These are phyloP conservation scores for Comarum palustre DNA, from an alignment of 306 rosid species.

Conservation along the genomic window DNA sequence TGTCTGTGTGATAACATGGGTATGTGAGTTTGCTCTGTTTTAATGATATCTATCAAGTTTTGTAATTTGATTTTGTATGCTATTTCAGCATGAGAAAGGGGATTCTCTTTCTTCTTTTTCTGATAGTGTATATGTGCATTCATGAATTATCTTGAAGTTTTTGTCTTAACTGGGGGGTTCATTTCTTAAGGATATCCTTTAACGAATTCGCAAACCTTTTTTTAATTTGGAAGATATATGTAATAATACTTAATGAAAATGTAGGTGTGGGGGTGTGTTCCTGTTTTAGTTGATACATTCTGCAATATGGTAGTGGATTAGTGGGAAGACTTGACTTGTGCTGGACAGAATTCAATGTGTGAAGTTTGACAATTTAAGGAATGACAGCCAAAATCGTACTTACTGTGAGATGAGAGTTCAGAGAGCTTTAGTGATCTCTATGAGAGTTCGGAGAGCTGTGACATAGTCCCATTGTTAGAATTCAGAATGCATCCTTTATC, in stretches of 20 bases:
- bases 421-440: neutral
- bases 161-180: neutral
- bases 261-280: neutral
- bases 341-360: neutral
- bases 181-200: neutral
- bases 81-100: slow-evolving; percentile 17
- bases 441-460: neutral
- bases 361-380: neutral
- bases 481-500: slow-evolving; percentile 1
- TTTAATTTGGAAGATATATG: neutral
- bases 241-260: neutral
- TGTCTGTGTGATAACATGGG: slow-evolving; percentile 25
- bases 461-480: neutral
- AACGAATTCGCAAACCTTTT: neutral
- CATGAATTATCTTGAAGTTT: slow-evolving; percentile 22
- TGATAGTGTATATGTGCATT: neutral
- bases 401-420: neutral
- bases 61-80: slow-evolving; percentile 14
- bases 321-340: neutral
- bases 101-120: neutral
- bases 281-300: neutral
- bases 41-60: neutral
- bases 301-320: neutral
- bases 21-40: slow-evolving; percentile 23
- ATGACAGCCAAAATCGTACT: neutral